A percentile compares a stretch with the other conserved stretches of the same genome.
phyloP scores from a whole-genome alignment of 2,329 filamentous ascomycete species.

The Dothidotthia symphoricarpi region DNA sequence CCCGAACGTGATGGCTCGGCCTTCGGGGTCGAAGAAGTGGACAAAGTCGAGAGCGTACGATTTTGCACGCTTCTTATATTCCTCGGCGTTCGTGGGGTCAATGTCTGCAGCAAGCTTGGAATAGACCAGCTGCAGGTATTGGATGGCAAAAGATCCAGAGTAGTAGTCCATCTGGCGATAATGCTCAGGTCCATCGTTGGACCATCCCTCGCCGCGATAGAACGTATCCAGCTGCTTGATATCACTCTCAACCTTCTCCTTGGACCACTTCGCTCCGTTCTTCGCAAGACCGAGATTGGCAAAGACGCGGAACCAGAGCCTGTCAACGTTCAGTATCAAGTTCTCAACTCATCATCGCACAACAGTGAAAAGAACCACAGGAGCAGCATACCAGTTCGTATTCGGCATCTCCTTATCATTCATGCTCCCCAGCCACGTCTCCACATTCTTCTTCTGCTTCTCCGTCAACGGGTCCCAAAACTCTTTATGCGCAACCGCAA shows the following conservation, averaged over 20 bases:
- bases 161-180: conserved; percentile 87
- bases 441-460: conserved; percentile 64
- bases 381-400: conserved; percentile 61
- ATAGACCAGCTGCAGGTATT: conserved; percentile 75
- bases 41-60: conserved; percentile 68
- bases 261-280: conserved; percentile 69
- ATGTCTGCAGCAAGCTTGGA: conserved; percentile 65
- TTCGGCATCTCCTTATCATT: conserved; percentile 70
- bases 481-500: conserved; percentile 63
- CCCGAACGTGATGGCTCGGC: conserved; percentile 71
- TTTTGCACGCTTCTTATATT: conserved; percentile 68
- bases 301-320: conserved; percentile 84
- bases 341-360: conserved; percentile 1
- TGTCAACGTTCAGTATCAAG: conserved; percentile 38
- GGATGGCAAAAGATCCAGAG: conserved; percentile 78
- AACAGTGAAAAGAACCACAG: not conserved
- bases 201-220: conserved; percentile 80
- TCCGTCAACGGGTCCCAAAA: conserved; percentile 67
- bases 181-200: conserved; percentile 73
- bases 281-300: conserved; percentile 75
- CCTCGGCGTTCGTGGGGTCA: conserved; percentile 63
- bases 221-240: conserved; percentile 78
- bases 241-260: conserved; percentile 68
- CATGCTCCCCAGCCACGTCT: conserved; percentile 72
- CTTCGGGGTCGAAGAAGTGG: conserved; percentile 73